These are phyloP conservation scores for Psidium friedrichsthalianum DNA, from an alignment of 345 rosid genomes.

Conservation along the genomic window DNA sequence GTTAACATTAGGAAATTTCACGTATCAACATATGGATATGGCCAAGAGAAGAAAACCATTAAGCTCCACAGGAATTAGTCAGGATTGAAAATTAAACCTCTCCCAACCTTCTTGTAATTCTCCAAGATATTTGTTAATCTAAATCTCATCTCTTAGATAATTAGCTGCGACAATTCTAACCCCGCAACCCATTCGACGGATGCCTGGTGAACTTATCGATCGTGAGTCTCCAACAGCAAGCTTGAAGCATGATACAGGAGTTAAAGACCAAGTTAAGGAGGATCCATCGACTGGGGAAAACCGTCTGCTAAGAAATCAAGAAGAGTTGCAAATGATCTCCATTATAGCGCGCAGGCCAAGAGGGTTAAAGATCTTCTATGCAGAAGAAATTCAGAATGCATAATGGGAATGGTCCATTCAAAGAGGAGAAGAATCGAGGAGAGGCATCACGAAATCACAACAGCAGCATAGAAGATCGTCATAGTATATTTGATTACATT, in stretches of 20 bases:
- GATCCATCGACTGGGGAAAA: background rate
- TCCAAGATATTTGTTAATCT: background rate
- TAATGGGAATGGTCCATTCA: background rate
- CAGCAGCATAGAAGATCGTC: background rate
- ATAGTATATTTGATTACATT: no score
- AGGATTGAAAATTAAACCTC: background rate
- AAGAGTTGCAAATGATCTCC: no score
- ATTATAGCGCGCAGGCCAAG: background rate
- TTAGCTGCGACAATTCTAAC: no score
- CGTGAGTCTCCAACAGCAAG: background rate
- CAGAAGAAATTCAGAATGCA: background rate
- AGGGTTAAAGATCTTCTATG: background rate
- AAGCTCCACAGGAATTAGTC: background rate
- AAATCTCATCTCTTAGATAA: background rate
- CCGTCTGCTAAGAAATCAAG: background rate
- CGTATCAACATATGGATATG: background rate
- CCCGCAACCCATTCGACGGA: background rate
- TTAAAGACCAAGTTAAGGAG: background rate
- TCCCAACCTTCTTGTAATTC: background rate
- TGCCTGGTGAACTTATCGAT: background rate
- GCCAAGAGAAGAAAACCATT: background rate
- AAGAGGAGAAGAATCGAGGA: background rate
- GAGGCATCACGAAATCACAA: background rate
- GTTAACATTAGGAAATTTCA: background rate
- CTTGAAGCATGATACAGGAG: background rate